Evolutionary conservation across 106 monocot species (phyloP).

Genomic region (Amphibolis antarctica): DNA sequence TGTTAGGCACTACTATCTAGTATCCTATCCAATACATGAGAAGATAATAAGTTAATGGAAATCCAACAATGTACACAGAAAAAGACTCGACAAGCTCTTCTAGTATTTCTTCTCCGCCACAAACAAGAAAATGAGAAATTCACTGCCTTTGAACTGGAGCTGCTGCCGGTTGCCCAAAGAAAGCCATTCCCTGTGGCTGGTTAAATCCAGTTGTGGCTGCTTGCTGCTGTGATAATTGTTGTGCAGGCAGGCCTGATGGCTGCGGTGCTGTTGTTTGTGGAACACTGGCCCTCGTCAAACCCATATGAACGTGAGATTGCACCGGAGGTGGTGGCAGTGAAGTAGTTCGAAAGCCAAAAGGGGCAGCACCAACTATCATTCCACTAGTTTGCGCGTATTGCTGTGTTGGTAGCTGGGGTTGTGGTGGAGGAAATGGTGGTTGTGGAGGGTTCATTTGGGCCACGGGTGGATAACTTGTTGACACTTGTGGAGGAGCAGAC

Average conservation of each 20-base stretch:
- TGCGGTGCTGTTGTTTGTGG: slow-evolving; percentile 5
- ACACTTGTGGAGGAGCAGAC: neutral
- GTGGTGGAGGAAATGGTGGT: slow-evolving; percentile 23
- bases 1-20: neutral
- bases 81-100: too few species aligned
- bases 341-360: slow-evolving; percentile 31
- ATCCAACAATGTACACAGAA: too few species aligned
- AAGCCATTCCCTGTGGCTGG: neutral
- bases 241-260: neutral
- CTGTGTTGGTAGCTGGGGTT: neutral
- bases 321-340: slow-evolving; percentile 47
- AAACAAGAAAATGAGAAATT: too few species aligned
- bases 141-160: too few species aligned
- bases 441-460: slow-evolving; percentile 17
- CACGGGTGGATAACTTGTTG: slow-evolving; percentile 7
- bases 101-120: too few species aligned
- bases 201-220: neutral
- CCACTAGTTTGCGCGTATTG: slow-evolving; percentile 15
- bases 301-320: slow-evolving; percentile 22
- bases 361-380: slow-evolving; percentile 12
- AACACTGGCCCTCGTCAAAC: slow-evolving; percentile 26
- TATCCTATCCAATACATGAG: too few species aligned
- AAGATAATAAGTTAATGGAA: too few species aligned
- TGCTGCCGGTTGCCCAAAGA: too few species aligned
- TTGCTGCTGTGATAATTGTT: neutral